These are phyloP conservation scores for Cercospora beticola DNA, from an alignment of 2,329 filamentous ascomycete species.

Conservation along the genomic window DNA sequence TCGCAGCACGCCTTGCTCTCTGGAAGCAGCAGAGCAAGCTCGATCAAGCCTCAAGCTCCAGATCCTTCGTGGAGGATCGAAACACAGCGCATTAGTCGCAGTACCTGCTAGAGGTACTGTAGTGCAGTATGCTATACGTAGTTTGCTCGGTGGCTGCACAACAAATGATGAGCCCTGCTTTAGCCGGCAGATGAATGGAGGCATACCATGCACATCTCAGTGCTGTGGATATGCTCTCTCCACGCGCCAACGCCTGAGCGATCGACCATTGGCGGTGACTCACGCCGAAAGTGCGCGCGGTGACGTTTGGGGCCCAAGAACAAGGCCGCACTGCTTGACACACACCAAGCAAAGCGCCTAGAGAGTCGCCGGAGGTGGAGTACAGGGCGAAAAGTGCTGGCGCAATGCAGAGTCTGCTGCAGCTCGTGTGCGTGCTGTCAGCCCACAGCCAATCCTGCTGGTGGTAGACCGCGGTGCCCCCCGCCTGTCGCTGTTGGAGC, in stretches of 20 bases:
- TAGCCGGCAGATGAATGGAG: conserved; percentile 11
- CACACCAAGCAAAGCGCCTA: neutral
- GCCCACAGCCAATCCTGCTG: conserved; percentile 13
- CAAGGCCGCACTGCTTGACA: neutral
- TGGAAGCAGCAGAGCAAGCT: conserved; percentile 1
- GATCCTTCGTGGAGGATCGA: conserved; percentile 3
- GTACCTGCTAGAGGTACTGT: neutral
- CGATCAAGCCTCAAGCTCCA: conserved; percentile 6
- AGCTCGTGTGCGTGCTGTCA: neutral
- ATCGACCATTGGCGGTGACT: conserved; percentile 18
- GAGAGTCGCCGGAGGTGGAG: neutral
- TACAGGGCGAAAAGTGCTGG: neutral
- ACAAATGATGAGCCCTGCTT: conserved; percentile 5
- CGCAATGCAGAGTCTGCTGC: conserved; percentile 1
- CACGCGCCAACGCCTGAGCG: conserved; percentile 3
- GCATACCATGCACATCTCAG: conserved; percentile 15
- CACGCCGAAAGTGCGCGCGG: conserved; percentile 14
- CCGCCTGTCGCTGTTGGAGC: neutral
- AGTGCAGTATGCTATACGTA: conserved; percentile 3
- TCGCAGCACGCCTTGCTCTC: neutral
- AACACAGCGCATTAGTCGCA: neutral
- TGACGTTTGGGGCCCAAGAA: conserved; percentile 10
- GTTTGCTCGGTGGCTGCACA: neutral
- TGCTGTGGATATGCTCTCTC: conserved; percentile 6
- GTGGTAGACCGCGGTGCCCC: neutral